These are phyloP conservation scores for Zygosaccharomyces rouxii DNA, from an alignment of 805 yeast genomes.

Conservation along the genomic window DNA sequence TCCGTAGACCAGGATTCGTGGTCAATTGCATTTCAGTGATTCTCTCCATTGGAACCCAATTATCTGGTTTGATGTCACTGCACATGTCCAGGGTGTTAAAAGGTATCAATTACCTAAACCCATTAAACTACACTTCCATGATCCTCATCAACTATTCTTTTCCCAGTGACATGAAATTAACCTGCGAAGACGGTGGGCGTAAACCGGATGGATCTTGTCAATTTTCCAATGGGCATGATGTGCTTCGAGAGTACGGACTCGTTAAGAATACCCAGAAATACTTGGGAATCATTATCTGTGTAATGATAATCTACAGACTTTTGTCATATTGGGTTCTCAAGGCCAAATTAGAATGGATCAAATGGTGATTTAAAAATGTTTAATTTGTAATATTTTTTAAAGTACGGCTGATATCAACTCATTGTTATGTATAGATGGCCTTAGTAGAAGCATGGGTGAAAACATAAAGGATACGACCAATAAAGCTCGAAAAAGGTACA, in stretches of 20 bases:
- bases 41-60: conserved; percentile 66
- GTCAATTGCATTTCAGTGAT: conserved; percentile 65
- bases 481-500: not conserved
- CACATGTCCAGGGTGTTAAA: conserved; percentile 65
- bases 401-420: not conserved
- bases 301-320: conserved; percentile 27
- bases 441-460: not conserved
- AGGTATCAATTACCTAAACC: conserved; percentile 73
- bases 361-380: conserved; percentile 14
- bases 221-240: conserved; percentile 51
- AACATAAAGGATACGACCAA: not conserved
- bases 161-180: conserved; percentile 43
- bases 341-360: conserved; percentile 31
- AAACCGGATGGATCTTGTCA: conserved; percentile 40
- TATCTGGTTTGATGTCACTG: conserved; percentile 82
- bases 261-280: conserved; percentile 37
- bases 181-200: conserved; percentile 45
- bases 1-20: conserved; percentile 75
- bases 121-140: conserved; percentile 67
- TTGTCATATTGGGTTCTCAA: conserved; percentile 24
- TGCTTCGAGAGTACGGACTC: conserved; percentile 49
- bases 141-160: conserved; percentile 58
- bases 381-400: not conserved
- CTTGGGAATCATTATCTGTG: conserved; percentile 34
- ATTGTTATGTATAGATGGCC: not conserved